These are phyloP conservation scores for Colletotrichum truncatum DNA, from an alignment of 2,329 filamentous ascomycete genomes.

Conservation along the genomic window DNA sequence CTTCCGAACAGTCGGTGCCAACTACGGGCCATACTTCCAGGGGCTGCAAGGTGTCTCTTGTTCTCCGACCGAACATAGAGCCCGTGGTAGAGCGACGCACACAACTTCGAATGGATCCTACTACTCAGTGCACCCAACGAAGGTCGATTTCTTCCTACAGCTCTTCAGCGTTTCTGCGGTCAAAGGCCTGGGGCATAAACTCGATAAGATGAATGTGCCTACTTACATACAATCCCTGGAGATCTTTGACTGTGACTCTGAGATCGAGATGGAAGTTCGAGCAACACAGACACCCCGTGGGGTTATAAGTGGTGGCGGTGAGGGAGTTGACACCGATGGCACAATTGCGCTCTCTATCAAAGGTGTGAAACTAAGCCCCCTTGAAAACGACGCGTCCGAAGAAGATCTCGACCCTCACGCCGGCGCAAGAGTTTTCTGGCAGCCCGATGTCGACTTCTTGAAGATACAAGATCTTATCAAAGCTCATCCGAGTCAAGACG, in stretches of 20 bases:
- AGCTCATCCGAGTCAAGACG: neutral
- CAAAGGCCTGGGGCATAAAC: constrained; percentile 3
- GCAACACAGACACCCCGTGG: constrained; percentile 1
- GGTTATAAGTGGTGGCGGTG: neutral
- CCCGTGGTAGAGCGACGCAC: neutral
- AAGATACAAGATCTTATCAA: neutral
- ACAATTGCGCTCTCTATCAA: neutral
- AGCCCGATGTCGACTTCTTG: constrained; percentile 10
- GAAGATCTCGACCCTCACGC: constrained; percentile 4
- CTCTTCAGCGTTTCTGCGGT: constrained; percentile 13
- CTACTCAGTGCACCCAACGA: constrained; percentile 1
- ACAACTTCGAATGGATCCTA: neutral
- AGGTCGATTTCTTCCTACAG: constrained; percentile 13
- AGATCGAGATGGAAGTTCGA: neutral
- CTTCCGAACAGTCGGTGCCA: constrained; percentile 14
- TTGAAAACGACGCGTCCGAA: neutral
- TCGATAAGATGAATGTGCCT: constrained; percentile 19
- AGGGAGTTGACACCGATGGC: neutral
- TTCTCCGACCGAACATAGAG: neutral
- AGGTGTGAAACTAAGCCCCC: constrained; percentile 1
- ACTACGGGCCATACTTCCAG: constrained; percentile 16
- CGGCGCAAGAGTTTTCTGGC: constrained; percentile 12
- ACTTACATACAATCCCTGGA: constrained; percentile 5
- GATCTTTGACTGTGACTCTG: neutral
- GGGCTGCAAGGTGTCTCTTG: constrained; percentile 9